phyloP scores from a whole-genome alignment of 768 basidiomycete genomes.

The Lentinus brumalis region DNA sequence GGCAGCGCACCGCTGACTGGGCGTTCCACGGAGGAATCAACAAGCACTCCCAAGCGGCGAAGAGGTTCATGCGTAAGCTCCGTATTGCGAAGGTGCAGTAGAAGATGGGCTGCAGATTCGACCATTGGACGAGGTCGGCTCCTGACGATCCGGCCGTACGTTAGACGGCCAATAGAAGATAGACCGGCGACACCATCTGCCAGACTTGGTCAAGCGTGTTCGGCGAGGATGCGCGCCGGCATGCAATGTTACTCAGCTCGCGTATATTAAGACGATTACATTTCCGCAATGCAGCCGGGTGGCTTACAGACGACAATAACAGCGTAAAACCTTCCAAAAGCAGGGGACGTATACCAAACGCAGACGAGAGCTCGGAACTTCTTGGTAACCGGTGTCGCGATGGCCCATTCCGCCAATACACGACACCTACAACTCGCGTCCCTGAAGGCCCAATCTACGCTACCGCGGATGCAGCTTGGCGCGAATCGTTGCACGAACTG shows the following conservation, averaged over 20 bases:
- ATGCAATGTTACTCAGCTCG: background rate
- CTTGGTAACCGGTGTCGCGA: no score
- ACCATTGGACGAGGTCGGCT: background rate
- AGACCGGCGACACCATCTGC: background rate
- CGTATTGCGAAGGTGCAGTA: slow-evolving; percentile 45
- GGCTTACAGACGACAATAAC: no score
- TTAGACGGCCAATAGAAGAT: background rate
- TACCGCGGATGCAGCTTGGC: background rate
- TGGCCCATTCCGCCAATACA: background rate
- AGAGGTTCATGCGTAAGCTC: slow-evolving; percentile 48
- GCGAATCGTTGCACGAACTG: slow-evolving; percentile 4
- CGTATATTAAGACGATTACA: no score
- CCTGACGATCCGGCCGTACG: background rate
- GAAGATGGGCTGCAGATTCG: background rate
- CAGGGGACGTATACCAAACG: no score
- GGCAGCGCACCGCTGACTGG: slow-evolving; percentile 51
- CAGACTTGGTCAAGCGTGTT: background rate
- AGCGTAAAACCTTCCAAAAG: no score
- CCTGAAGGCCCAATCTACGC: background rate
- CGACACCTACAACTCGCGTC: background rate
- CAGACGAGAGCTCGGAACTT: no score
- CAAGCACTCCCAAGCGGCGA: slow-evolving; percentile 65
- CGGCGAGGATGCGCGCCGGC: background rate
- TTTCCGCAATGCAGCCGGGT: no score
- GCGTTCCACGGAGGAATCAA: slow-evolving; percentile 76